Base-by-base conservation (phyloP, 176 grass and related monocot species). In the Cenchrus americanus region DNA sequence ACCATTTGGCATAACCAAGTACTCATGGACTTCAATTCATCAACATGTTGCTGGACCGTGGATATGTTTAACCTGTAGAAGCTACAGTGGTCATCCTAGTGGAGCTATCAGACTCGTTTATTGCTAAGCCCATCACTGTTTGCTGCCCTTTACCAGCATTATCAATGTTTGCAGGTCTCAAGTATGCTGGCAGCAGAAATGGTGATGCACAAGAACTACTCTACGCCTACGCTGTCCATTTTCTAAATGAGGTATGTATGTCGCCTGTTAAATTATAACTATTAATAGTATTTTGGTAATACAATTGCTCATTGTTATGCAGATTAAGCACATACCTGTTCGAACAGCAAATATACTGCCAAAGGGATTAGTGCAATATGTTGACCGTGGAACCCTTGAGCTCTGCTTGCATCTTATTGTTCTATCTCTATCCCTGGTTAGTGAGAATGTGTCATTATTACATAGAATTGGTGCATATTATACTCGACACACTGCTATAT, bases 131-230 rank as follows among this genome's bases (percentile, higher is more conserved):
- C 11, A 1, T 62, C 14, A 11, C 23, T 17, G 26, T 43, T 63
- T 83, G n/a, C 51, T 88, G 57, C 49, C 87, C 43, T 78, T 79
- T 41, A 84, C 81, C 24, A 73, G 48, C 41, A 55, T 84, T 64
- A 23, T 82, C 26, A 67, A 61, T 77, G 50, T 50, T 80, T 87
- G 59, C 83, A 98, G 95, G 95, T 74, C 85, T 98, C 66, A 95
- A 87, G 86, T 93, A 98, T 90, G 95, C 95, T 83, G 95, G 95
- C 69, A 98, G 90, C 75, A 91, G 88, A 98, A 98, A 86, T 66
- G 91, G 89, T 65, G 95, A 98, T 87, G 92, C 84, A 49, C 95
- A 91, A 73, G 91, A 98, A 75, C 77, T 98, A 70, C 90, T 98
- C 70, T 93, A 98, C 14, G 88, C 76, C 77, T 95, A 98, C 21